These are phyloP conservation scores for Emericellopsis atlantica DNA, from an alignment of 2,329 filamentous ascomycete species.

Conservation along the genomic window DNA sequence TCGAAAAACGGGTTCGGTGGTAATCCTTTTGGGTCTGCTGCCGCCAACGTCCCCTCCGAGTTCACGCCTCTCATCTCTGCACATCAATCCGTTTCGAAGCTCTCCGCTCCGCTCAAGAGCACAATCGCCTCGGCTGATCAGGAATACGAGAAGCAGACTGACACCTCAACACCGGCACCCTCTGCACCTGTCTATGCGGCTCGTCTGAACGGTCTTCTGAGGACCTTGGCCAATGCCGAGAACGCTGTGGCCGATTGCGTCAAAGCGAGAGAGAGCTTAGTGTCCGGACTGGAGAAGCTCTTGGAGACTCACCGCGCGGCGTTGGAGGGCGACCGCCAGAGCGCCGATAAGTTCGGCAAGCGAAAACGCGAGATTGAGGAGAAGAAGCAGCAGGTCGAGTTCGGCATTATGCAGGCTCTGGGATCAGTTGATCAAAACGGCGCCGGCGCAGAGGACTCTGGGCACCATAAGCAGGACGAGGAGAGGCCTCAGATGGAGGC, in stretches of 20 bases:
- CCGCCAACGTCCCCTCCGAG: conserved; percentile 60
- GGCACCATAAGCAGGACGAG: too few relatives aligned
- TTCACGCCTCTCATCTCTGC: conserved; percentile 62
- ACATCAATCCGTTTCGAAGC: conserved; percentile 63
- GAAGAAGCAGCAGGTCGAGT: conserved; percentile 81
- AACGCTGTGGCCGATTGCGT: conserved; percentile 81
- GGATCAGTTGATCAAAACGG: conserved; percentile 42
- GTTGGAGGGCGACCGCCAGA: conserved; percentile 55
- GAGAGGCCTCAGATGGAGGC: conserved; percentile 69
- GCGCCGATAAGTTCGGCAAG: conserved; percentile 25
- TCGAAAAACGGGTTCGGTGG: conserved; percentile 37
- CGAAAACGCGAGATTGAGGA: conserved; percentile 62
- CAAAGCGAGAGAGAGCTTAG: conserved; percentile 66
- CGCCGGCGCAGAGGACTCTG: conserved; percentile 31
- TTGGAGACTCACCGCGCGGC: conserved; percentile 60
- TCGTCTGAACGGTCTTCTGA: conserved; percentile 77
- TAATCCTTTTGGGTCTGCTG: conserved; percentile 44
- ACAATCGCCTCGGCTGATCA: conserved; percentile 58
- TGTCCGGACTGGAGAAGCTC: conserved; percentile 71
- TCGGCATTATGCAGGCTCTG: conserved; percentile 78
- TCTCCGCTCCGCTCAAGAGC: conserved; percentile 53
- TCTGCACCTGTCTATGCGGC: conserved; percentile 86
- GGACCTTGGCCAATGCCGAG: conserved; percentile 77
- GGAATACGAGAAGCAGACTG: conserved; percentile 76
- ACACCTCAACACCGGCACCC: conserved; percentile 54